These are phyloP conservation scores for Sonneratia caseolaris DNA, from an alignment of 345 rosid species.

Conservation along the genomic window DNA sequence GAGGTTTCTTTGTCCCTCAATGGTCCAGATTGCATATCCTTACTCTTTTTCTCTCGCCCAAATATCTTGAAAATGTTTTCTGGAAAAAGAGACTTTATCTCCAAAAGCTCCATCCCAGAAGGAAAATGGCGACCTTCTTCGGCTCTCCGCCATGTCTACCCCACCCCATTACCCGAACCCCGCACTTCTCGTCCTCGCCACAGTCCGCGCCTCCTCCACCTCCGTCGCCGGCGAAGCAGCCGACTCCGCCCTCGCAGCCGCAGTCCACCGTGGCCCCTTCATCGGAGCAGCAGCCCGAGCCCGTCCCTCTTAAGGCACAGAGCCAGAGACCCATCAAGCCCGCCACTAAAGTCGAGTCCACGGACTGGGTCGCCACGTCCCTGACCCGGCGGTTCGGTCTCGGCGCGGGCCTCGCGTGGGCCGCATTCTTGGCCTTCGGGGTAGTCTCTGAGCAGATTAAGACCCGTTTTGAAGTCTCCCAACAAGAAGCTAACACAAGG, in stretches of 20 bases:
- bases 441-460: conserved; percentile 82
- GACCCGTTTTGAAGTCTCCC: conserved; percentile 72
- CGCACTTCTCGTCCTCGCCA: conserved; percentile 17
- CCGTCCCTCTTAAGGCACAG: conserved; percentile 23
- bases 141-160: conserved; percentile 30
- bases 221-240: conserved; percentile 22
- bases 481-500: conserved; percentile 78
- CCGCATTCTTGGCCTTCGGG: conserved; percentile 66
- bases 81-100: not conserved
- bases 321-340: conserved; percentile 23
- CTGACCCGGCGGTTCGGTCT: conserved; percentile 80
- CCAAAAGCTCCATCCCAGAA: not conserved
- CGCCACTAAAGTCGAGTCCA: conserved; percentile 36
- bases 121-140: conserved; percentile 36
- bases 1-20: not conserved
- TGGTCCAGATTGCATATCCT: not conserved
- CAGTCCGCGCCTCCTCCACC: conserved; percentile 18
- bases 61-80: not conserved
- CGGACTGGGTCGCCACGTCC: conserved; percentile 87
- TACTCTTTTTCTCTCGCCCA: not conserved
- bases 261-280: conserved; percentile 12
- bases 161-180: conserved; percentile 18
- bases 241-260: conserved; percentile 10
- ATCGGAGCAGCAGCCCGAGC: conserved; percentile 25
- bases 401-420: conserved; percentile 93